These are phyloP conservation scores for Yamadazyma mexicana DNA, from an alignment of 1,139 yeast genomes.

Conservation along the genomic window DNA sequence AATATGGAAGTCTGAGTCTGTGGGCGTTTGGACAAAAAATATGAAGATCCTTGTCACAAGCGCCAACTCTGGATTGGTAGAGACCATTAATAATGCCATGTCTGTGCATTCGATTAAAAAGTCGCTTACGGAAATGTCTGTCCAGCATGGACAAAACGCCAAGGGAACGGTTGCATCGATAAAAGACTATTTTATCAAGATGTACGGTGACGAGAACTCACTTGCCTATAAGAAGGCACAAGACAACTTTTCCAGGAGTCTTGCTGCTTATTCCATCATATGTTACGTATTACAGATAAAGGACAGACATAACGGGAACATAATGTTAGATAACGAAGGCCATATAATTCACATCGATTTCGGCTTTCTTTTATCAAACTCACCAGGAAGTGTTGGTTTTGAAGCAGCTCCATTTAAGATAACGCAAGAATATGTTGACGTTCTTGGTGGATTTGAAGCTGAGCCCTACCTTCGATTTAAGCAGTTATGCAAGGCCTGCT, in stretches of 20 bases:
- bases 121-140: slow-evolving; percentile 75
- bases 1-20: slow-evolving; percentile 70
- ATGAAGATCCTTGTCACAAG: slow-evolving; percentile 93
- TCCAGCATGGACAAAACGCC: slow-evolving; percentile 62
- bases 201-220: slow-evolving; percentile 64
- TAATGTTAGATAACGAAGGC: slow-evolving; percentile 90
- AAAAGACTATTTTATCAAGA: slow-evolving; percentile 70
- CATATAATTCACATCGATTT: slow-evolving; percentile 95
- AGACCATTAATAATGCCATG: slow-evolving; percentile 90
- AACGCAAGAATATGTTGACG: slow-evolving; percentile 82
- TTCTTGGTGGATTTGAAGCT: slow-evolving; percentile 76
- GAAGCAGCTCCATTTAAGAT: slow-evolving; percentile 97
- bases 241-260: slow-evolving; percentile 75
- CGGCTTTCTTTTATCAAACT: slow-evolving; percentile 86
- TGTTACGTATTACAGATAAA: slow-evolving; percentile 89
- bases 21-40: slow-evolving; percentile 84
- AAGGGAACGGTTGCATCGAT: slow-evolving; percentile 71
- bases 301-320: slow-evolving; percentile 96
- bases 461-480: slow-evolving; percentile 59
- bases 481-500: slow-evolving; percentile 65
- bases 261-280: slow-evolving; percentile 86
- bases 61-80: slow-evolving; percentile 87
- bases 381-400: slow-evolving; percentile 95
- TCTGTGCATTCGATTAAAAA: slow-evolving; percentile 93
- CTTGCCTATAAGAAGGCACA: slow-evolving; percentile 68